These are phyloP conservation scores for Neoascochyta sp. DNA, from an alignment of 2,329 filamentous ascomycete genomes.

Conservation along the genomic window DNA sequence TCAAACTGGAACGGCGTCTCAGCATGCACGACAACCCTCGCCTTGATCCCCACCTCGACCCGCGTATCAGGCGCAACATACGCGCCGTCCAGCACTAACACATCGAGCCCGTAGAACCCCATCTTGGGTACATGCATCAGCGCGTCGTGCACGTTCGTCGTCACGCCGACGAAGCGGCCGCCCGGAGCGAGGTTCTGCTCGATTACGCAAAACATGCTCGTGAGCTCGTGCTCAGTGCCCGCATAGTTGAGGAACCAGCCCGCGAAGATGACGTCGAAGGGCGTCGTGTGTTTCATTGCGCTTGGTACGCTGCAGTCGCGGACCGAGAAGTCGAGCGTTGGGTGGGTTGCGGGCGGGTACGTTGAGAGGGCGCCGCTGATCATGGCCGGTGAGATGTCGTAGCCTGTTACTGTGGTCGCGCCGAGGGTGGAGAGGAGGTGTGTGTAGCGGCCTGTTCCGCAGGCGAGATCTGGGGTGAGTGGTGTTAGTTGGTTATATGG, in stretches of 20 bases:
- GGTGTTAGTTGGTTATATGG: constrained; percentile 1
- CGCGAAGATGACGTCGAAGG: constrained; percentile 28
- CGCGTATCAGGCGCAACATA: constrained; percentile 16
- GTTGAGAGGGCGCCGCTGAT: constrained; percentile 15
- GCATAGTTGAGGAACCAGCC: constrained; percentile 35
- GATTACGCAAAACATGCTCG: constrained; percentile 23
- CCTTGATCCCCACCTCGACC: constrained; percentile 19
- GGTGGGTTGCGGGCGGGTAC: constrained; percentile 12
- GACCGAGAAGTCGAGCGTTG: constrained; percentile 17
- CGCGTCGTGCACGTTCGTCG: constrained; percentile 21
- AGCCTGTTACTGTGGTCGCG: constrained; percentile 17
- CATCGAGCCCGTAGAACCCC: constrained; percentile 24
- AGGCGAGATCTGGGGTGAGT: constrained; percentile 30
- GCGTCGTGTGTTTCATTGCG: not conserved
- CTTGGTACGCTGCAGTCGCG: constrained; percentile 22
- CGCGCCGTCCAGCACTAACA: constrained; percentile 16
- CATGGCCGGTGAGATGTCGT: constrained; percentile 31
- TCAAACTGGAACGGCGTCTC: constrained; percentile 21
- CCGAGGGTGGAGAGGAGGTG: constrained; percentile 20
- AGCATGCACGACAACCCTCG: constrained; percentile 14
- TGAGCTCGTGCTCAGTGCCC: constrained; percentile 17
- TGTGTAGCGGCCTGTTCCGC: constrained; percentile 28
- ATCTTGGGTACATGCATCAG: constrained; percentile 13
- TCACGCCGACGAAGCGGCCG: constrained; percentile 23
- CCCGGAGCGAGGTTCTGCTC: constrained; percentile 10